Conservation (phyloP, 345 rosid species). For the Salix brachista region DNA sequence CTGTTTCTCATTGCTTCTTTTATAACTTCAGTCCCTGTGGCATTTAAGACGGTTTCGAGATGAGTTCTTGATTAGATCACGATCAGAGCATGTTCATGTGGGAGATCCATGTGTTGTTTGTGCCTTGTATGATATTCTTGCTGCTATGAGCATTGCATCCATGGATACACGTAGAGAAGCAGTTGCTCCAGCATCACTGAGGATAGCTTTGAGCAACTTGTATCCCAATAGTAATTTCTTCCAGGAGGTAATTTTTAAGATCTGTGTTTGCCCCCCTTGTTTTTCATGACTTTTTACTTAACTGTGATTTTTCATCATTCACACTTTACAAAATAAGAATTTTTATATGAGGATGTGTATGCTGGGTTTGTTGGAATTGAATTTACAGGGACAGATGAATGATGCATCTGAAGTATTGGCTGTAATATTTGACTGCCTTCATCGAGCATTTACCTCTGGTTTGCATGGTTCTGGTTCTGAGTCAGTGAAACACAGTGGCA, state of each 20-base stretch:
- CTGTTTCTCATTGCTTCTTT: constrained; percentile 7
- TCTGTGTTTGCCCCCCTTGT: constrained; percentile 7
- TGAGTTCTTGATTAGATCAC: constrained; percentile 76
- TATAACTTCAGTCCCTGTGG: constrained; percentile 77
- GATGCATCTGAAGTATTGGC: constrained; percentile 97
- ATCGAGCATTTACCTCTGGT: constrained; percentile 64
- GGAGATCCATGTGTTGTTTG: constrained; percentile 97
- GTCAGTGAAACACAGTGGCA: constrained; percentile 53
- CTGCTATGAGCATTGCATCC: constrained; percentile 58
- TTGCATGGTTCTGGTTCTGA: constrained; percentile 56
- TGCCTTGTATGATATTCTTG: constrained; percentile 67
- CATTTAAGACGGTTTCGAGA: constrained; percentile 73
- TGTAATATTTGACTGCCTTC: constrained; percentile 88
- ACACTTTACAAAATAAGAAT: neutral
- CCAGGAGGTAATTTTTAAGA: constrained; percentile 66
- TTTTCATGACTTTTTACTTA: neutral
- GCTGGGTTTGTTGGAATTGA: constrained; percentile 15
- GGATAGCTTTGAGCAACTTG: constrained; percentile 84
- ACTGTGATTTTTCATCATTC: neutral
- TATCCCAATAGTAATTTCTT: constrained; percentile 88
- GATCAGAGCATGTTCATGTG: constrained; percentile 69
- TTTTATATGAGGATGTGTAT: constrained; percentile 1
- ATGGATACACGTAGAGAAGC: constrained; percentile 57
- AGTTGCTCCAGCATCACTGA: constrained; percentile 80
- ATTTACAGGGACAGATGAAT: constrained; percentile 92